Conservation (phyloP, 2,329 filamentous ascomycete species). For the Neurospora sp. region DNA sequence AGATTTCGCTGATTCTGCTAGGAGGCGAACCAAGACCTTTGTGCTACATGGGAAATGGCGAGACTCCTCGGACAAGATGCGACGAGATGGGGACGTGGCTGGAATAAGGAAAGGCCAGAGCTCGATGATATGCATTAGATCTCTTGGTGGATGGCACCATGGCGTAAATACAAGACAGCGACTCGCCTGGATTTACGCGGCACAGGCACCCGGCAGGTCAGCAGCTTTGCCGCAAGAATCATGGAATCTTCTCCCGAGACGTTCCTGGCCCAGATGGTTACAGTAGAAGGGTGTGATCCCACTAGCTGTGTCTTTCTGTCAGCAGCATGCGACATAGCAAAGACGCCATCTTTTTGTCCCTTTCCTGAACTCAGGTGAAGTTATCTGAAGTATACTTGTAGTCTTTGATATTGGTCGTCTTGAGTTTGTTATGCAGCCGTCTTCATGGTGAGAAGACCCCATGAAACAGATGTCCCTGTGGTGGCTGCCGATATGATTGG, state of each 20-base stretch:
- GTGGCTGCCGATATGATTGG: background rate
- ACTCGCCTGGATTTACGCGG: slow-evolving; percentile 3
- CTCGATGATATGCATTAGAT: slow-evolving; percentile 10
- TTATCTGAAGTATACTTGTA: background rate
- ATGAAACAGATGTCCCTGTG: background rate
- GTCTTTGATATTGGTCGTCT: background rate
- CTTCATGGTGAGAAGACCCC: background rate
- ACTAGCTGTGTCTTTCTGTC: background rate
- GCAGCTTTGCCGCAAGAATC: slow-evolving; percentile 12
- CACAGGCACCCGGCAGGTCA: slow-evolving; percentile 3
- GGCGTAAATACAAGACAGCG: slow-evolving; percentile 7
- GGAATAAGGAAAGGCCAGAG: slow-evolving; percentile 1
- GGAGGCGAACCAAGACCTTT: background rate
- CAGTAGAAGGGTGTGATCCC: background rate
- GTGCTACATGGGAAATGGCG: background rate
- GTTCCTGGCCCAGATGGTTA: slow-evolving; percentile 1
- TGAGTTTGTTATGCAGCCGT: background rate
- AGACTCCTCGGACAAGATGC: background rate
- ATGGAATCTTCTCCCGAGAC: slow-evolving; percentile 5
- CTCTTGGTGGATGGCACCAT: slow-evolving; percentile 3
- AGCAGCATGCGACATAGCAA: background rate
- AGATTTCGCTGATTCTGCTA: background rate
- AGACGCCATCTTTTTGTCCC: background rate
- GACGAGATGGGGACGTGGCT: background rate
- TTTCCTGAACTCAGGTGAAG: background rate